These are phyloP conservation scores for Trichophyton mentagrophytes DNA, from an alignment of 2,329 filamentous ascomycete genomes.

Conservation along the genomic window DNA sequence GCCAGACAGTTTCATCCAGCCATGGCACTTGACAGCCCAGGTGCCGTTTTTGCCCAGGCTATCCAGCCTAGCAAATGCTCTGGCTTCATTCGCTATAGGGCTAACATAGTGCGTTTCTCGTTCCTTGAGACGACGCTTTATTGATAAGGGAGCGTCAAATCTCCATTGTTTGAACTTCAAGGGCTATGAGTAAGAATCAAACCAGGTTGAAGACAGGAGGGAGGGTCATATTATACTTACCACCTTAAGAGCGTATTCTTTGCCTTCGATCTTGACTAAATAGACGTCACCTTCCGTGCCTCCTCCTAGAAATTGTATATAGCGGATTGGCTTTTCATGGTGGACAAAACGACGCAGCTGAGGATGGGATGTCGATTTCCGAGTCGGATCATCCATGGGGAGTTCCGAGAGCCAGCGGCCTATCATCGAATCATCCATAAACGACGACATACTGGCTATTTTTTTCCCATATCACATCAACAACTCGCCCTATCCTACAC, in stretches of 20 bases:
- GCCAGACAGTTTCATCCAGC: conserved; percentile 11
- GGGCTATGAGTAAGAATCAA: background rate
- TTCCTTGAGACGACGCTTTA: background rate
- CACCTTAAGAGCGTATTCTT: conserved; percentile 9
- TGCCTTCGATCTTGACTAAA: conserved; percentile 3
- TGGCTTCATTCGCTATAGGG: conserved; percentile 9
- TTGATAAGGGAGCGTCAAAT: background rate
- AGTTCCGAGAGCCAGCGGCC: conserved; percentile 8
- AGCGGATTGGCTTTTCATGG: conserved; percentile 8
- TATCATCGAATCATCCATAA: conserved; percentile 10
- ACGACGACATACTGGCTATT: background rate
- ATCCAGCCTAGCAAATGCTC: conserved; percentile 12
- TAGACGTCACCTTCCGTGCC: conserved; percentile 9
- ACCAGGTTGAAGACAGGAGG: too few relatives aligned
- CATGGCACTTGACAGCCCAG: conserved; percentile 12
- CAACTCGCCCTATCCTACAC: background rate
- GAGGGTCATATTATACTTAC: conserved; percentile 4
- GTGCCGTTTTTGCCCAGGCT: conserved; percentile 10
- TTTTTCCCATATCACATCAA: background rate
- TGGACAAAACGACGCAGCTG: conserved; percentile 11
- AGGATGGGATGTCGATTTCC: conserved; percentile 5
- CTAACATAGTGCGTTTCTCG: conserved; percentile 1
- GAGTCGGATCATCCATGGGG: conserved; percentile 10
- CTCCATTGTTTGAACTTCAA: background rate
- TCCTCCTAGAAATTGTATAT: background rate